Conservation (phyloP, 208 protist species). For the Acanthamoeba sp. region DNA sequence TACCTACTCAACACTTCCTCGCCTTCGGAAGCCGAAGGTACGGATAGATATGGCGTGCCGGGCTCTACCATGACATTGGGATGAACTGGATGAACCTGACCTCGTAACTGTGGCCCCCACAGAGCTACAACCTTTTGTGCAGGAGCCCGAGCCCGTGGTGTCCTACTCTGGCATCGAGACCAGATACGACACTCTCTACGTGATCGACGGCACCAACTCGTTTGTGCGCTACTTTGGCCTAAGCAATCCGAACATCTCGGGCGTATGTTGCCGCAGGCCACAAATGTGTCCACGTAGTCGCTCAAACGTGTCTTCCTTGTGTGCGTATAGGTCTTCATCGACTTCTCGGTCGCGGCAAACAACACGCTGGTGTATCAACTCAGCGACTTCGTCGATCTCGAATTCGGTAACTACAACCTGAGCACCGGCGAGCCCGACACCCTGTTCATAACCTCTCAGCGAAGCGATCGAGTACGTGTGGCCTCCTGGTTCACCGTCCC, state of each 20-base stretch:
- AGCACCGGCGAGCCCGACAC: background rate
- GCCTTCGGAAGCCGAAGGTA: background rate
- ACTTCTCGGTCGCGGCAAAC: background rate
- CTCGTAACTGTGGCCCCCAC: background rate
- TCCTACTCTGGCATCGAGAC: slow-evolving; percentile 5
- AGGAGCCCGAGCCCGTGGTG: slow-evolving; percentile 20
- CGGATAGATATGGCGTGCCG: too few species aligned
- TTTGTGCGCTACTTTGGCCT: background rate
- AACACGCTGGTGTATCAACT: slow-evolving; percentile 9
- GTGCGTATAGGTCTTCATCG: background rate
- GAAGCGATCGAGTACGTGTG: background rate
- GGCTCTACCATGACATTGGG: background rate
- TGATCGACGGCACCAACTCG: background rate
- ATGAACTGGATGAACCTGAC: background rate
- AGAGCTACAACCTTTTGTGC: slow-evolving; percentile 30
- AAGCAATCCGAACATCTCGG: background rate
- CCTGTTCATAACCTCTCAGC: slow-evolving; percentile 8
- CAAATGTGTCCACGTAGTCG: too few species aligned
- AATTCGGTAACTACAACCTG: background rate
- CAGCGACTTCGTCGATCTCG: slow-evolving; percentile 24
- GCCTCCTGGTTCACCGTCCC: background rate
- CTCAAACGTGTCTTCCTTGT: background rate
- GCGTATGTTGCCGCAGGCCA: too few species aligned
- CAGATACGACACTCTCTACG: background rate
- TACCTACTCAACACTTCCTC: background rate